A percentile compares a stretch with the other conserved stretches of the same genome.
Evolutionary conservation across 2,329 filamentous ascomycete genomes (phyloP).

Genomic region (Fusarium sp.): DNA sequence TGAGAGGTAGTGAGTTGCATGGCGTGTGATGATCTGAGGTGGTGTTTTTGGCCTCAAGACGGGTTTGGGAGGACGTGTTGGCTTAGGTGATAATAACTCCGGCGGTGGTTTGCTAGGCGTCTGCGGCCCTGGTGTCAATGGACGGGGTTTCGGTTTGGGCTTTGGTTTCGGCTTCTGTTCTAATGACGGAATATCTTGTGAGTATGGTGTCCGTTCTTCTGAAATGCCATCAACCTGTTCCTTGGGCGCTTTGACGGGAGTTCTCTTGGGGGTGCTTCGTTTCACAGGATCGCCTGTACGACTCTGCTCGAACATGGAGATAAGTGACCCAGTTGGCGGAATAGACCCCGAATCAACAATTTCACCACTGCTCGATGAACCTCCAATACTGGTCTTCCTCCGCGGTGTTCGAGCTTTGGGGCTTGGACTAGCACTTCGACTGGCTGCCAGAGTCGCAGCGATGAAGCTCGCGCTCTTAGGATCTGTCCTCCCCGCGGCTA

Average conservation of each 20-base stretch:
- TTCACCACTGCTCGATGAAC: slow-evolving; percentile 46
- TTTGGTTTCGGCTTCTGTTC: slow-evolving; percentile 49
- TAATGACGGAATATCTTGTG: slow-evolving; percentile 13
- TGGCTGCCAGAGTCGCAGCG: slow-evolving; percentile 69
- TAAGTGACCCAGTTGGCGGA: slow-evolving; percentile 72
- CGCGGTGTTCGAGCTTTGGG: slow-evolving; percentile 44
- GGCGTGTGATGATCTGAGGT: slow-evolving; percentile 45
- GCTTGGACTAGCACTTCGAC: slow-evolving; percentile 61
- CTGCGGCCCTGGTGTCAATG: slow-evolving; percentile 39
- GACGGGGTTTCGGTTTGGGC: slow-evolving; percentile 43
- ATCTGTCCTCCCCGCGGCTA: slow-evolving; percentile 47
- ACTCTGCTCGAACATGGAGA: slow-evolving; percentile 75
- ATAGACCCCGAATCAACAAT: slow-evolving; percentile 67
- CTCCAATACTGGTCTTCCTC: slow-evolving; percentile 51
- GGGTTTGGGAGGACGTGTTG: slow-evolving; percentile 50
- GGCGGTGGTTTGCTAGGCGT: slow-evolving; percentile 38
- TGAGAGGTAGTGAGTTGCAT: slow-evolving; percentile 35
- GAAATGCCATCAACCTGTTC: slow-evolving; percentile 29
- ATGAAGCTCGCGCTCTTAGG: slow-evolving; percentile 67
- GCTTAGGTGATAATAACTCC: slow-evolving; percentile 52
- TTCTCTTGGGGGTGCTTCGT: slow-evolving; percentile 46
- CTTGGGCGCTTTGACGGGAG: slow-evolving; percentile 25
- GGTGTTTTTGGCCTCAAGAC: slow-evolving; percentile 49
- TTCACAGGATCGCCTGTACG: slow-evolving; percentile 52
- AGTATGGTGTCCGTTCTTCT: slow-evolving; percentile 16